Evolutionary conservation across 805 yeast species (phyloP).

Genomic region (Candida manassasensis): DNA sequence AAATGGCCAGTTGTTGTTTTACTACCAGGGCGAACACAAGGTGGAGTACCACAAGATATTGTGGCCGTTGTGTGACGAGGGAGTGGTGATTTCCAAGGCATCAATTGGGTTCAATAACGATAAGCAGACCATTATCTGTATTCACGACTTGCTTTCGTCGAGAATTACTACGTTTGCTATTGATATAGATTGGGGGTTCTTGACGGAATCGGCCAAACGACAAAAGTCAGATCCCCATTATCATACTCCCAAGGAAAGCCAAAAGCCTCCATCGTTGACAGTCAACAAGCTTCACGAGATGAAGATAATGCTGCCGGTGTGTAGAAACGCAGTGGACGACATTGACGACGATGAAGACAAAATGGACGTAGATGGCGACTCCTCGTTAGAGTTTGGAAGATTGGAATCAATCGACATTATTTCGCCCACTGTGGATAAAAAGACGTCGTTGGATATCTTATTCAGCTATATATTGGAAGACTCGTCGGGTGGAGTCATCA

Average conservation of each 20-base stretch:
- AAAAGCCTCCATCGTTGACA: constrained; percentile 35
- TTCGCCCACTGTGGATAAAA: constrained; percentile 40
- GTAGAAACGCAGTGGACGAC: constrained; percentile 5
- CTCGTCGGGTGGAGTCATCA: constrained; percentile 11
- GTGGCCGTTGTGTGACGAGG: constrained; percentile 23
- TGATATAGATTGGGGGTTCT: constrained; percentile 52
- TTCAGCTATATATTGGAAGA: constrained; percentile 30
- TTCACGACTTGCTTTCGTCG: constrained; percentile 32
- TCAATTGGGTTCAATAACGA: constrained; percentile 51
- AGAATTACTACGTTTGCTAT: constrained; percentile 40
- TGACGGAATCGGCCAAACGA: constrained; percentile 42
- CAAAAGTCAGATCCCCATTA: constrained; percentile 45
- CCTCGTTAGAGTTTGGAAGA: constrained; percentile 9
- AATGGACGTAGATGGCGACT: constrained; percentile 9
- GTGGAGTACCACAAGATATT: constrained; percentile 48
- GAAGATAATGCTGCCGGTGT: constrained; percentile 18
- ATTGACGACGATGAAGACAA: constrained; percentile 16
- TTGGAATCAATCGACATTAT: constrained; percentile 36
- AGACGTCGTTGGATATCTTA: constrained; percentile 43
- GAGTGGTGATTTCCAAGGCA: constrained; percentile 25
- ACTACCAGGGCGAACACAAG: constrained; percentile 62
- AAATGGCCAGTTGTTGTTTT: constrained; percentile 55
- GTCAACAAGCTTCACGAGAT: constrained; percentile 30
- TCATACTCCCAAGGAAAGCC: constrained; percentile 45
- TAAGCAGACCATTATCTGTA: constrained; percentile 41